phyloP scores from a whole-genome alignment of 768 basidiomycete genomes.

The Suillus subalutaceus region DNA sequence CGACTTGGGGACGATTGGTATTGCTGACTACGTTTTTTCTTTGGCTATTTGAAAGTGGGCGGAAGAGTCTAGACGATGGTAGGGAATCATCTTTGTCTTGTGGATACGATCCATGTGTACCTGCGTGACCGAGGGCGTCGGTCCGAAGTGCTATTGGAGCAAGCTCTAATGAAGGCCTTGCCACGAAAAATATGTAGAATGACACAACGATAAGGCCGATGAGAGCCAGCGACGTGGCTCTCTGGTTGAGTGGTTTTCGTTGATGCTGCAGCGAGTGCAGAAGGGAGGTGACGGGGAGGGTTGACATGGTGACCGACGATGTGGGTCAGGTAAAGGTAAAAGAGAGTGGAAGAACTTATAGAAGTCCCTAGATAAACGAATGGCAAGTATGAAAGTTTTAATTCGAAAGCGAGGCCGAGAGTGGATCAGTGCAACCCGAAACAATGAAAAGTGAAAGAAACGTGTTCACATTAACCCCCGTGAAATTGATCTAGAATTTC shows the following conservation, averaged over 20 bases:
- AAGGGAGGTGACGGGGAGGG: conserved; percentile 34
- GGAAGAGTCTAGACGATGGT: conserved; percentile 36
- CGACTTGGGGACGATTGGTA: conserved; percentile 41
- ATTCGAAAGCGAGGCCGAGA: neutral
- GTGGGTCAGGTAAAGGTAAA: conserved; percentile 15
- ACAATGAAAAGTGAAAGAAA: neutral
- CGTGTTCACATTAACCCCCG: neutral
- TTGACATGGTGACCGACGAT: conserved; percentile 20
- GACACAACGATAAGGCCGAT: conserved; percentile 52
- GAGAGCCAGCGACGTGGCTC: conserved; percentile 58
- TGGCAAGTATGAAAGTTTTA: conserved; percentile 10
- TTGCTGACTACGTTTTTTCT: conserved; percentile 20
- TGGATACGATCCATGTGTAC: conserved; percentile 27
- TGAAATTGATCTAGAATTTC: neutral
- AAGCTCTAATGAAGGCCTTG: conserved; percentile 43
- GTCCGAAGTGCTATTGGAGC: conserved; percentile 38
- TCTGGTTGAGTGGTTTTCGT: conserved; percentile 47
- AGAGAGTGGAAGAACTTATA: conserved; percentile 5
- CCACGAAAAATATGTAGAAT: conserved; percentile 58
- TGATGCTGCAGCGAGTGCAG: conserved; percentile 38
- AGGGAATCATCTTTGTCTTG: conserved; percentile 23
- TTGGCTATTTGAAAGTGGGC: conserved; percentile 11
- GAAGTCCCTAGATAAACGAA: conserved; percentile 4
- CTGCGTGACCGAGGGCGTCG: conserved; percentile 30
- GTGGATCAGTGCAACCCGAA: conserved; percentile 3